Base-by-base conservation (phyloP, 208 protist genomes). In the Wallacemonas sp. region DNA sequence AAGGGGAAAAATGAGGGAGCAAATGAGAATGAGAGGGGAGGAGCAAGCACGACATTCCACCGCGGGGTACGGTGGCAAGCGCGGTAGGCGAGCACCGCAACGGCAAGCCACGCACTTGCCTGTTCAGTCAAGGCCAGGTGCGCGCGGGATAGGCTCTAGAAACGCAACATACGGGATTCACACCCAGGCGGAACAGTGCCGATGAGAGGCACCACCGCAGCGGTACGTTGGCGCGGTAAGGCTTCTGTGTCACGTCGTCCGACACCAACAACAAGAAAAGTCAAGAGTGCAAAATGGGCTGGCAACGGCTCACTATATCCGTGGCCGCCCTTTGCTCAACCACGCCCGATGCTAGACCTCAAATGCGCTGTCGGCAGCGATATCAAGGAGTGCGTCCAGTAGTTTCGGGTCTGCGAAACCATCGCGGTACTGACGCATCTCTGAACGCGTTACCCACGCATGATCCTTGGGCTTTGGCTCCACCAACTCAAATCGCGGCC, bases 361-460 rank as follows among this genome's bases (percentile, higher is more conserved):
- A 78, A 92, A 94, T 17, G 65, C 79, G 61, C 78, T 65, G 60
- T 94, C 88, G 13, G 80, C 74, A 27, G 84, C 69, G 45, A 94
- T 90, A 62, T 94, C 88, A 36, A 63, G 61, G 45, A 94, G 73
- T 19, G 75, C 79, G 29, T 80, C 60, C n/a, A 91, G 54, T 32
- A 94, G 69, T n/a, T 78, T 73, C 10, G 27, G 1, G 32, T 76
- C 81, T 26, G 76, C 66, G 73, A 94, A 94, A 21, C 61, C 61
- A 17, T 77, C 66, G n/a, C 61, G 30, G 63, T 94, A 94, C 62
- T 91, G 81, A 44, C 63, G 55, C 67, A 94, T 48, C 68, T 94
- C 88, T 24, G 68, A 41, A 15, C 88, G 76, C 42, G 80, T 84
- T 34, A 91, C 88, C 85, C 88, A 94, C 13, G 88, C 88, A 63